Conservation (phyloP, 768 basidiomycete species). For the Lactarius tabidus region DNA sequence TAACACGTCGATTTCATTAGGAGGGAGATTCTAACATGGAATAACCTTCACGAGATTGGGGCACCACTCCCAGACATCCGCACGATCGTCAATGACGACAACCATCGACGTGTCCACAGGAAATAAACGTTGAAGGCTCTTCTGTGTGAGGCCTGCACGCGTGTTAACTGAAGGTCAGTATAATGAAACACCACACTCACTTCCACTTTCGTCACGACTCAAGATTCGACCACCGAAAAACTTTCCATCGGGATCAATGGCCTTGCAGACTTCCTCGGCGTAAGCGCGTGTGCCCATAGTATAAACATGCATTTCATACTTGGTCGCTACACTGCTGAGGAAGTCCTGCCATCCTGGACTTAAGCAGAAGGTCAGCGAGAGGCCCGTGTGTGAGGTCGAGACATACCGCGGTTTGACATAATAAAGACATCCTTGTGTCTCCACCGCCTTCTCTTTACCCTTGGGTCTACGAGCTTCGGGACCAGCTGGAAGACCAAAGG, state of each 20-base stretch:
- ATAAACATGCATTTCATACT: slow-evolving; percentile 99
- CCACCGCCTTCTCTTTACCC: slow-evolving; percentile 60
- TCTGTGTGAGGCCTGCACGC: slow-evolving; percentile 52
- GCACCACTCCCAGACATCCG: slow-evolving; percentile 98
- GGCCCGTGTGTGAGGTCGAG: not conserved
- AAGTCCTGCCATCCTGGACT: slow-evolving; percentile 86
- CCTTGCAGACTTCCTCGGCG: slow-evolving; percentile 90
- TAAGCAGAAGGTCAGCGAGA: slow-evolving; percentile 15
- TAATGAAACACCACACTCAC: slow-evolving; percentile 45
- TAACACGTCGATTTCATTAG: slow-evolving; percentile 1
- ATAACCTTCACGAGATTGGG: slow-evolving; percentile 96
- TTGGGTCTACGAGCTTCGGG: slow-evolving; percentile 42
- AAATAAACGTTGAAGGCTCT: slow-evolving; percentile 87
- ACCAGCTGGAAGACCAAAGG: slow-evolving; percentile 44
- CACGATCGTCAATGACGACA: slow-evolving; percentile 96
- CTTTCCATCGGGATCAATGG: slow-evolving; percentile 85
- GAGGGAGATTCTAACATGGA: slow-evolving; percentile 65
- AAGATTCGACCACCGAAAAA: slow-evolving; percentile 86
- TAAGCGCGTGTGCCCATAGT: slow-evolving; percentile 99
- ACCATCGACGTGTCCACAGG: slow-evolving; percentile 99
- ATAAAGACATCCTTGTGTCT: slow-evolving; percentile 86
- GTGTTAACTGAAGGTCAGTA: not conserved
- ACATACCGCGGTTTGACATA: slow-evolving; percentile 95
- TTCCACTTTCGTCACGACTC: slow-evolving; percentile 94
- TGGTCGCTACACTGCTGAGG: slow-evolving; percentile 59